Conservation (phyloP, 2,329 filamentous ascomycete genomes). For the Sarocladium kiliense region DNA sequence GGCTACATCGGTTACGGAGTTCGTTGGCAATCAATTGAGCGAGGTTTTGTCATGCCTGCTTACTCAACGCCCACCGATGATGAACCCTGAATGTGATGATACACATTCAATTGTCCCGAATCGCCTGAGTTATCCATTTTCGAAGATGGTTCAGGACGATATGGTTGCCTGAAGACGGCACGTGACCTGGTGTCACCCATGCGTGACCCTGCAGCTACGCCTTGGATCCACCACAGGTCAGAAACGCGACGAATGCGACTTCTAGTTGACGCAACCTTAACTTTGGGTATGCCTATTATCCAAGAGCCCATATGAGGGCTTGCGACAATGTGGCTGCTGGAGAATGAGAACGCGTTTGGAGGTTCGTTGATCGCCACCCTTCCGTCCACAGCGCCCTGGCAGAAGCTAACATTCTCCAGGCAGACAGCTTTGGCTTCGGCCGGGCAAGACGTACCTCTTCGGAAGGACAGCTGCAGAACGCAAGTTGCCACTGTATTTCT, state of each 20-base stretch:
- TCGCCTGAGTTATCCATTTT: no score
- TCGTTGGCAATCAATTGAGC: no score
- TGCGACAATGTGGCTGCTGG: constrained; percentile 58
- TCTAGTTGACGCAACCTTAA: background rate
- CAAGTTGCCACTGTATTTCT: constrained; percentile 27
- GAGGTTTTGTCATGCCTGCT: no score
- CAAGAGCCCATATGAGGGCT: background rate
- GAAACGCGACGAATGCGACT: background rate
- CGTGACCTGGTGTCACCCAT: background rate
- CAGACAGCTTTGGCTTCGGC: constrained; percentile 71
- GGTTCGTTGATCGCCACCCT: constrained; percentile 22
- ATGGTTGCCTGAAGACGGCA: background rate
- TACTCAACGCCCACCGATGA: no score
- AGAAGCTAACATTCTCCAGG: constrained; percentile 19
- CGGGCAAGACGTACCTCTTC: constrained; percentile 80
- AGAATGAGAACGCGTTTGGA: constrained; percentile 50
- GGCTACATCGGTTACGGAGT: background rate
- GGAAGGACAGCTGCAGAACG: constrained; percentile 69
- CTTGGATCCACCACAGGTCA: background rate
- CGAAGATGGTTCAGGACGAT: no score
- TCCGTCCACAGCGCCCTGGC: constrained; percentile 11
- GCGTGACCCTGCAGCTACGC: background rate
- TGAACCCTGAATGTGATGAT: no score
- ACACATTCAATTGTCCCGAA: no score
- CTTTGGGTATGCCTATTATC: background rate